Percentiles rank a stretch among this genome's conserved stretches.
Conservation (phyloP, 106 monocot species). For the Acorus gramineus region DNA sequence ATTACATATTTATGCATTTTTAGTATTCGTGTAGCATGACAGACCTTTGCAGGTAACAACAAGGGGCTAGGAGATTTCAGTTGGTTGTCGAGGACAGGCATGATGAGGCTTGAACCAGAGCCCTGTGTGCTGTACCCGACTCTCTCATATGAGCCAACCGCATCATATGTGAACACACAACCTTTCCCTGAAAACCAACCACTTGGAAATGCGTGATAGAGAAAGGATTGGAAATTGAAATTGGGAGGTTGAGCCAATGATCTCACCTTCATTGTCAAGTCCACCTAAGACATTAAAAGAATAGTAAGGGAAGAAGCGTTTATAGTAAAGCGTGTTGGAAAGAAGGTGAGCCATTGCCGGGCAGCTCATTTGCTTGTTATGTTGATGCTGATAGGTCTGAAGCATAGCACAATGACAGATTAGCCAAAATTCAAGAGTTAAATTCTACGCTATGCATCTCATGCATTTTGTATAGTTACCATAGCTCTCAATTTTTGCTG, state of each 20-base stretch:
- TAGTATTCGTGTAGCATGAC: no score
- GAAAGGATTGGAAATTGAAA: no score
- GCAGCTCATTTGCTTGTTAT: conserved; percentile 96
- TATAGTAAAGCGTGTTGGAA: conserved; percentile 96
- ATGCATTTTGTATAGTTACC: no score
- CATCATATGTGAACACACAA: conserved; percentile 93
- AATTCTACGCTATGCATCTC: no score
- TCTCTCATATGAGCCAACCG: conserved; percentile 96
- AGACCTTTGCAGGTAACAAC: conserved; percentile 73
- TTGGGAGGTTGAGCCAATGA: not conserved
- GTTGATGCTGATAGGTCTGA: conserved; percentile 97
- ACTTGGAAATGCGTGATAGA: no score
- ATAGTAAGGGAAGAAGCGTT: conserved; percentile 96
- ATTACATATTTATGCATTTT: no score
- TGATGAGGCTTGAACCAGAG: conserved; percentile 69
- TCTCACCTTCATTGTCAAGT: conserved; percentile 83
- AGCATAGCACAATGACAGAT: not conserved
- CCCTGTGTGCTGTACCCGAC: conserved; percentile 89
- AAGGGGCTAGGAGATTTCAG: conserved; percentile 95
- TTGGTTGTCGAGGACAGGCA: conserved; percentile 96
- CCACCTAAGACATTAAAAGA: conserved; percentile 95
- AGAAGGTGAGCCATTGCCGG: conserved; percentile 95
- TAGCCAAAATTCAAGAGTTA: no score
- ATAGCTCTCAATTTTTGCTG: no score
- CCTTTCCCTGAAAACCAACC: conserved; percentile 51